These are phyloP conservation scores for Quercus variabilis DNA, from an alignment of 306 rosid genomes.

Conservation along the genomic window DNA sequence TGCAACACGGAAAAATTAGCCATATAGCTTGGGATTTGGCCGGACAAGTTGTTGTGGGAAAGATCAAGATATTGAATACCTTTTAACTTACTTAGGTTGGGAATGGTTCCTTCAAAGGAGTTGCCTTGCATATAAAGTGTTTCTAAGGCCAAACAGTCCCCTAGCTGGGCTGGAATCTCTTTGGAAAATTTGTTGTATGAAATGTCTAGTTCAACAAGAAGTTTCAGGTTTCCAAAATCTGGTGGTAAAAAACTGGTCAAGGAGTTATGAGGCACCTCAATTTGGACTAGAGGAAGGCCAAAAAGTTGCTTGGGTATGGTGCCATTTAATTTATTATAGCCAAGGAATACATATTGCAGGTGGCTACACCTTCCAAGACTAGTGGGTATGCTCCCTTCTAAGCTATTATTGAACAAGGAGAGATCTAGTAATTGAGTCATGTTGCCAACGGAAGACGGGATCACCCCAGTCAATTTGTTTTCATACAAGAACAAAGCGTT, in stretches of 20 bases:
- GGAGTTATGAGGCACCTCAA: no score
- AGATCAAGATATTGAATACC: background rate
- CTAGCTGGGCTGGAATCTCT: no score
- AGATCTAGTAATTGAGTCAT: background rate
- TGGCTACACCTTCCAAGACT: background rate
- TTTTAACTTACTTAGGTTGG: background rate
- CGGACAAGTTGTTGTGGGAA: background rate
- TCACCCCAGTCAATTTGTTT: background rate
- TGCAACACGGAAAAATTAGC: background rate
- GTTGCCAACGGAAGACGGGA: background rate
- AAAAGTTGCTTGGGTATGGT: no score
- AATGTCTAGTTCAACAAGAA: no score
- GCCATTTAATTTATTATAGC: background rate
- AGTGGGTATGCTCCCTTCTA: background rate
- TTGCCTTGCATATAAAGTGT: no score
- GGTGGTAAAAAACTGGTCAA: no score
- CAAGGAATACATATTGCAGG: background rate
- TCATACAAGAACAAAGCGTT: accelerated
- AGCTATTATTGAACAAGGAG: accelerated
- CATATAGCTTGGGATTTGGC: background rate
- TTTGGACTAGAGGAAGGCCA: no score
- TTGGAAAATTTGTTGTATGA: no score
- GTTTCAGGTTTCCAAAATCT: no score
- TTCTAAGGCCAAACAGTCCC: background rate
- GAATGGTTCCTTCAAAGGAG: background rate